Evolutionary conservation across 2,329 filamentous ascomycete genomes (phyloP).

Genomic region (Alternaria conjuncta): DNA sequence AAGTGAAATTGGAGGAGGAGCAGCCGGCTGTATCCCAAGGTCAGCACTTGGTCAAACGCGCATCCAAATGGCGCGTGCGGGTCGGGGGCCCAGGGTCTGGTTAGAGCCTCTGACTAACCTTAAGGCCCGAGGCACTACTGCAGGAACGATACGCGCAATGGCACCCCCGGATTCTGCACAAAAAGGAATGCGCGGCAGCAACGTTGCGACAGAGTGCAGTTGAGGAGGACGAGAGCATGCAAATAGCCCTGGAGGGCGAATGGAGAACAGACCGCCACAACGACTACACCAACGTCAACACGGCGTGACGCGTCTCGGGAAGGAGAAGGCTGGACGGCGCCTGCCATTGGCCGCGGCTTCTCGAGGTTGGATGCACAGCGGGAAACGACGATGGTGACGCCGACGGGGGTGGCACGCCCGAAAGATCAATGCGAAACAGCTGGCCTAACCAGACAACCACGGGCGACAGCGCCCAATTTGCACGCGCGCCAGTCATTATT

Average conservation of each 20-base stretch:
- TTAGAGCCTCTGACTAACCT: conserved; percentile 7
- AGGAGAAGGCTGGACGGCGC: not conserved
- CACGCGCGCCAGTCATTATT: not conserved
- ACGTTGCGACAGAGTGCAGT: not conserved
- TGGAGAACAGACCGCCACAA: not conserved
- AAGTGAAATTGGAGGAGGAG: conserved; percentile 21
- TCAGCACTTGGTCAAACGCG: conserved; percentile 15
- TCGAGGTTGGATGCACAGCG: conserved; percentile 2
- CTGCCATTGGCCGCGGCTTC: conserved; percentile 5
- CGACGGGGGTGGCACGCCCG: conserved; percentile 6
- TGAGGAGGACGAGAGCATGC: not conserved
- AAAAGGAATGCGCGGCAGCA: not conserved
- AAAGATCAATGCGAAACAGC: conserved; percentile 11
- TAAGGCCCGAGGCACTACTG: conserved; percentile 22
- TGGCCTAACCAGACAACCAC: conserved; percentile 2
- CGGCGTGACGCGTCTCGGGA: not conserved
- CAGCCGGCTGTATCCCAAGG: conserved; percentile 15
- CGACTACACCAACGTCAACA: not conserved
- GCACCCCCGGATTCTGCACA: conserved; percentile 11
- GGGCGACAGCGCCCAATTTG: conserved; percentile 1
- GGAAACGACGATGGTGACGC: conserved; percentile 1
- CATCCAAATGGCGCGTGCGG: conserved; percentile 17
- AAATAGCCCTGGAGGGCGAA: not conserved
- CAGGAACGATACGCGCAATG: conserved; percentile 19
- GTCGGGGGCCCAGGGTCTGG: conserved; percentile 27